These are phyloP conservation scores for Nothomitra cinnamomea DNA, from an alignment of 2,329 filamentous ascomycete species.

Conservation along the genomic window DNA sequence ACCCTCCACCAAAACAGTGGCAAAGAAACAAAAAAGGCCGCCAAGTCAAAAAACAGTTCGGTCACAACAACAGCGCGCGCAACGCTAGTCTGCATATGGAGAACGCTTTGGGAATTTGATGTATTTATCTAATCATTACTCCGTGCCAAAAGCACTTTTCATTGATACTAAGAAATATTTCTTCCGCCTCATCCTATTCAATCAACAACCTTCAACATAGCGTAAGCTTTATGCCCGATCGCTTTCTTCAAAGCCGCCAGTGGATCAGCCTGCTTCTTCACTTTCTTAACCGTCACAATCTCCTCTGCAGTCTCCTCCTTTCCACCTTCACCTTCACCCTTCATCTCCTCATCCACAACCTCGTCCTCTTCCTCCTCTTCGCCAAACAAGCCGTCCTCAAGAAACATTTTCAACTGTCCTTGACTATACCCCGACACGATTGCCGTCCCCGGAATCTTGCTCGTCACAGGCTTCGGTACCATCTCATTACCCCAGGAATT, in stretches of 20 bases:
- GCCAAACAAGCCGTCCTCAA: slow-evolving; percentile 32
- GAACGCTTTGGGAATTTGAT: no score
- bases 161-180: no score
- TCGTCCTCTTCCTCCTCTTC: slow-evolving; percentile 19
- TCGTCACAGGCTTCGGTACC: slow-evolving; percentile 32
- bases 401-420: slow-evolving; percentile 39
- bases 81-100: no score
- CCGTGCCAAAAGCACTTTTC: no score
- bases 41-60: no score
- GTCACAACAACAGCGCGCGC: no score
- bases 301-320: slow-evolving; percentile 16
- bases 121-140: no score
- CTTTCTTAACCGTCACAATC: slow-evolving; percentile 15
- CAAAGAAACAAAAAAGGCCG: no score
- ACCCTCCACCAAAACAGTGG: no score
- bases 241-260: slow-evolving; percentile 30
- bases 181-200: no score
- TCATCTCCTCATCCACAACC: no score
- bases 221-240: slow-evolving; percentile 35
- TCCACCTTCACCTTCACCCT: slow-evolving; percentile 18
- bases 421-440: slow-evolving; percentile 41
- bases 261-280: slow-evolving; percentile 28
- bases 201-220: slow-evolving; percentile 38
- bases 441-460: slow-evolving; percentile 27
- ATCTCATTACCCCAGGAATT: slow-evolving; percentile 10